Base-by-base conservation (phyloP, 1,284 basidiomycete genomes). In the Tremellales sp. region DNA sequence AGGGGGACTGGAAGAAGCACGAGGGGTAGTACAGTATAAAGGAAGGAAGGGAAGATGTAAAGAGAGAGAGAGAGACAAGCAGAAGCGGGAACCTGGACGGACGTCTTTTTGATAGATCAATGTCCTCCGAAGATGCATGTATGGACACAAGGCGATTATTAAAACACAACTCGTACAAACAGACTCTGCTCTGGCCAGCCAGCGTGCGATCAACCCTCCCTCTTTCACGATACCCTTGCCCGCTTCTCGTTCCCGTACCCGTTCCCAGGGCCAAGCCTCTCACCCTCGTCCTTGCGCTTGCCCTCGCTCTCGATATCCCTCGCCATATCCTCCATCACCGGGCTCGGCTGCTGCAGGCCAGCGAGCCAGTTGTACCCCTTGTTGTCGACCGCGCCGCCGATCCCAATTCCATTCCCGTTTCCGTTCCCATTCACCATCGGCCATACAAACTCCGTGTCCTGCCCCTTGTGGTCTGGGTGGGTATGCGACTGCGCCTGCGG, bases 391-490 rank as follows among this genome's bases (percentile, higher is more conserved):
- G 13, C 22, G 38, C 9, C 7, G 9, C 12, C 7, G 38, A 40
- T 22, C 24, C 24, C 9, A 24, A 13, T 10, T 25, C 26, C 38
- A 24, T 21, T 10, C 8, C 22, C 18, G 34, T 10, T 10, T 9
- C 8, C 9, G 18, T 12, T n/a, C 9, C 37, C 37, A 25, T 14
- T 40, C 8, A 41, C 18, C n/a, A 27, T 29, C 5, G 43, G 43
- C 43, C 43, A 45, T n/a, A 33, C 24, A 27, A 45, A 45, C n/a
- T 18, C 22, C 28, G 14, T 21, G 24, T 39, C 43, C 26, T n/a
- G 13, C 41, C 13, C 19, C 21, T 33, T 27, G 31, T 31, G 26
- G 26, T 33, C 16, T 13, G 12, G 27, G 29, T n/a, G 14, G 9
- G 18, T 8, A 19, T 12, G 24, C 33, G 5, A 12, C 18, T 43